Percentiles rank a stretch among this genome's conserved stretches.
Evolutionary conservation across 2,329 filamentous ascomycete species (phyloP).

Genomic region (Colletotrichum somersetense): DNA sequence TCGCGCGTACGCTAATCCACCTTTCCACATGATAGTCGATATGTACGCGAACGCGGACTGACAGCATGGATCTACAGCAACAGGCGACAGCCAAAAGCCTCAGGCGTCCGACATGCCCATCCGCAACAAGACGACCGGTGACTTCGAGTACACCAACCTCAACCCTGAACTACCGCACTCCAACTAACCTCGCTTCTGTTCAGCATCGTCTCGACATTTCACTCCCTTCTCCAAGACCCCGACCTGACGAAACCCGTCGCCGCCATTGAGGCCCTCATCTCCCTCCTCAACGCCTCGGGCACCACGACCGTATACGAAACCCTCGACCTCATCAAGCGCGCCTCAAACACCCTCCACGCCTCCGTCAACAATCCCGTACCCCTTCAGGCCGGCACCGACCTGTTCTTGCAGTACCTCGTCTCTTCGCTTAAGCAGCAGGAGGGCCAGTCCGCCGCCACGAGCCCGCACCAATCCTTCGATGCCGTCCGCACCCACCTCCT

Average conservation of each 20-base stretch:
- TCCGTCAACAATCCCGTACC: constrained; percentile 90
- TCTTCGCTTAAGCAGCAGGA: constrained; percentile 73
- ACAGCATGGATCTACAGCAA: not conserved
- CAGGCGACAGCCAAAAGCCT: constrained; percentile 20
- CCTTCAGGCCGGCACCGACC: constrained; percentile 91
- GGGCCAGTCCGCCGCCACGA: constrained; percentile 45
- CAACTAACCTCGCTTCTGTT: constrained; percentile 12
- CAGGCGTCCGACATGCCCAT: constrained; percentile 43
- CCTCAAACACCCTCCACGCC: constrained; percentile 82
- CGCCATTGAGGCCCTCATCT: constrained; percentile 91
- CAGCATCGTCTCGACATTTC: constrained; percentile 69
- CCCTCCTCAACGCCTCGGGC: constrained; percentile 82
- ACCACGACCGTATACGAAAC: constrained; percentile 94
- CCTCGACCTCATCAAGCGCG: constrained; percentile 83
- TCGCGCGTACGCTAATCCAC: constrained; percentile 19
- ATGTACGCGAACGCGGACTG: not conserved
- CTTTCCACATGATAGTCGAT: too few species aligned
- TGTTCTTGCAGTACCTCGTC: constrained; percentile 95
- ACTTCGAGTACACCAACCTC: constrained; percentile 51
- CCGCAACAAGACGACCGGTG: constrained; percentile 45
- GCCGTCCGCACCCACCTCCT: constrained; percentile 86
- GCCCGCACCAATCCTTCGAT: constrained; percentile 72
- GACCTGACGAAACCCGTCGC: constrained; percentile 96
- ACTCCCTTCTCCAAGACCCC: constrained; percentile 72
- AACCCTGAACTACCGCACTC: not conserved